phyloP scores from a whole-genome alignment of 805 yeast genomes.

The Barnettozyma sucrosica region DNA sequence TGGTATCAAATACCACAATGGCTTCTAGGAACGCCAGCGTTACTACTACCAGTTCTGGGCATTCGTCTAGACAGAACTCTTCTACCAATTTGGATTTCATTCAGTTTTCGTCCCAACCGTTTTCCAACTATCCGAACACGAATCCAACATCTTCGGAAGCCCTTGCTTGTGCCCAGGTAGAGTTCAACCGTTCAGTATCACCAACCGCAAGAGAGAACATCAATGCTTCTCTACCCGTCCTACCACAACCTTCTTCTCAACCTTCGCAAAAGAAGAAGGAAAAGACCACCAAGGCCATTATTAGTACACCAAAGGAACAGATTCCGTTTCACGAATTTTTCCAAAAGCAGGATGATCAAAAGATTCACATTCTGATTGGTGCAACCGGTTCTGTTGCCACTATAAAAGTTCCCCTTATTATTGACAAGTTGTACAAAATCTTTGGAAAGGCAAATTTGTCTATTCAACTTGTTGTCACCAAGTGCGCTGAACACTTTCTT shows the following conservation, averaged over 20 bases:
- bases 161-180: neutral
- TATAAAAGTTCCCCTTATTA: conserved; percentile 83
- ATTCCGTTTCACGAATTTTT: conserved; percentile 72
- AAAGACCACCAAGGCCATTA: conserved; percentile 44
- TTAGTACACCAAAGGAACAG: conserved; percentile 55
- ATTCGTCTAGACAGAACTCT: conserved; percentile 27
- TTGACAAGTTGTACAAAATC: conserved; percentile 76
- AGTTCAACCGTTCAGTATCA: conserved; percentile 6
- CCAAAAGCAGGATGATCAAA: conserved; percentile 71
- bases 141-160: neutral
- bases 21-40: conserved; percentile 19
- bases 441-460: conserved; percentile 71
- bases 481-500: conserved; percentile 67
- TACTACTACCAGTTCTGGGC: conserved; percentile 13
- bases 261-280: conserved; percentile 28
- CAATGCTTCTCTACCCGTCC: neutral
- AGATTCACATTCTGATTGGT: conserved; percentile 82
- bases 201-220: conserved; percentile 4
- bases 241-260: neutral
- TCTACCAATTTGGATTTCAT: conserved; percentile 18
- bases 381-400: conserved; percentile 98
- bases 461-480: conserved; percentile 80
- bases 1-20: neutral
- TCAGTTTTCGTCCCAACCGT: conserved; percentile 19
- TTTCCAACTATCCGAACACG: conserved; percentile 4